phyloP scores from a whole-genome alignment of 2,329 filamentous ascomycete species.

The Purpureocillium takamizusanense region DNA sequence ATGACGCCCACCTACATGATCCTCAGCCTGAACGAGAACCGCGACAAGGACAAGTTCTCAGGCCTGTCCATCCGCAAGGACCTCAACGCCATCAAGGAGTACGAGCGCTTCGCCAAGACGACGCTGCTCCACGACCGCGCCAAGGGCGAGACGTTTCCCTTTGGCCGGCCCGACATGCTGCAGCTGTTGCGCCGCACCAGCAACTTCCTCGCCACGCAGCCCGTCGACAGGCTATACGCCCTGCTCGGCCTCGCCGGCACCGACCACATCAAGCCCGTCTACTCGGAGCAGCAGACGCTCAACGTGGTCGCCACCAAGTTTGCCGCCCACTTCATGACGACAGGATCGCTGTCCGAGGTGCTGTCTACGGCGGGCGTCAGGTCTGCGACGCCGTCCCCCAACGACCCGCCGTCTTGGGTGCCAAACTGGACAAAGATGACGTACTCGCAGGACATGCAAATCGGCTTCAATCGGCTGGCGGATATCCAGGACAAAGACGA shows the following conservation, averaged over 20 bases:
- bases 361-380: slow-evolving; percentile 4
- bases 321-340: slow-evolving; percentile 4
- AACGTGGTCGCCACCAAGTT: slow-evolving; percentile 3
- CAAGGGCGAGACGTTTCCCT: slow-evolving; percentile 4
- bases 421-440: slow-evolving; percentile 5
- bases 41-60: slow-evolving; percentile 1
- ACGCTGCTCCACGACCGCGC: slow-evolving; percentile 1
- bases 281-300: slow-evolving; percentile 4
- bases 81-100: slow-evolving; percentile 3
- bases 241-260: slow-evolving; percentile 6
- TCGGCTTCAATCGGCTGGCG: slow-evolving; percentile 1
- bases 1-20: slow-evolving; percentile 6
- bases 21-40: slow-evolving; percentile 1
- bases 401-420: slow-evolving; percentile 4
- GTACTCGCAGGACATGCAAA: slow-evolving; percentile 1
- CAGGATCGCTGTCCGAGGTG: slow-evolving; percentile 2
- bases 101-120: slow-evolving; percentile 1
- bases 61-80: slow-evolving; percentile 5
- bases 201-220: slow-evolving; percentile 5
- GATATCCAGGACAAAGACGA: not conserved
- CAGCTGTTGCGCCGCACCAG: slow-evolving; percentile 3
- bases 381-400: not conserved
- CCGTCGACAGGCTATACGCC: not conserved
- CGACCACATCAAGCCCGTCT: slow-evolving; percentile 3
- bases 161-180: slow-evolving; percentile 1